These are phyloP conservation scores for Fibroporia radiculosa DNA, from an alignment of 768 basidiomycete genomes.

Conservation along the genomic window DNA sequence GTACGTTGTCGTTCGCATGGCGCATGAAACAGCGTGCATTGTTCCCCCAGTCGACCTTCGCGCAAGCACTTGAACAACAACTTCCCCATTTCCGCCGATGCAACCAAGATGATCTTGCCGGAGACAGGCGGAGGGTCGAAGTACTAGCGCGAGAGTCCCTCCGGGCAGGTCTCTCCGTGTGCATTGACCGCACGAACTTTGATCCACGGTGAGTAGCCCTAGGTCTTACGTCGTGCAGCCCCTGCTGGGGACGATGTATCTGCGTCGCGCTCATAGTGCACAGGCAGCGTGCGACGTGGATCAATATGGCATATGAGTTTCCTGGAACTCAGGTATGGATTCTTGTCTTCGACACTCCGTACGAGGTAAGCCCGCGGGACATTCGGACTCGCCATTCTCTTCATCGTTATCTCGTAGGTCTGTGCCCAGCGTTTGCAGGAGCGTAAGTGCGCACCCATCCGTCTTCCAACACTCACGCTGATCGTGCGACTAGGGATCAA, in stretches of 20 bases:
- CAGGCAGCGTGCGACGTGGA: constrained; percentile 72
- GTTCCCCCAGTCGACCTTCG: constrained; percentile 50
- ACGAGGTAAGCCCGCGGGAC: constrained; percentile 41
- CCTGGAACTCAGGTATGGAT: constrained; percentile 60
- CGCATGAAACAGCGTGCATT: neutral
- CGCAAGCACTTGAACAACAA: constrained; percentile 54
- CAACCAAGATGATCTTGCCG: constrained; percentile 79
- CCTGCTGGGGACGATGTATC: neutral
- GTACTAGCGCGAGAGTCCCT: constrained; percentile 44
- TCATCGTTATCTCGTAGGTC: constrained; percentile 31
- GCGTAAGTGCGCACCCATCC: constrained; percentile 35
- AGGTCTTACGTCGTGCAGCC: neutral
- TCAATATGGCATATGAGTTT: constrained; percentile 59
- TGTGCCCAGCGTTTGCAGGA: constrained; percentile 53
- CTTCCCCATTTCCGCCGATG: constrained; percentile 61
- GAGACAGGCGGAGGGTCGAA: constrained; percentile 60
- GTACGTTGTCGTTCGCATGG: constrained; percentile 8
- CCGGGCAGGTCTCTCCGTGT: constrained; percentile 56
- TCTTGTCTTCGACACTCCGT: constrained; percentile 72
- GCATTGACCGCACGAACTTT: constrained; percentile 75
- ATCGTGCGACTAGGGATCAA: constrained; percentile 40
- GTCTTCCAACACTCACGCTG: neutral
- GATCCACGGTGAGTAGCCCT: constrained; percentile 40
- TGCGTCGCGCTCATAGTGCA: constrained; percentile 4
- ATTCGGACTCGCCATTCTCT: too few relatives aligned